Conservation (phyloP, 306 rosid species). For the Phaseolus lunatus region DNA sequence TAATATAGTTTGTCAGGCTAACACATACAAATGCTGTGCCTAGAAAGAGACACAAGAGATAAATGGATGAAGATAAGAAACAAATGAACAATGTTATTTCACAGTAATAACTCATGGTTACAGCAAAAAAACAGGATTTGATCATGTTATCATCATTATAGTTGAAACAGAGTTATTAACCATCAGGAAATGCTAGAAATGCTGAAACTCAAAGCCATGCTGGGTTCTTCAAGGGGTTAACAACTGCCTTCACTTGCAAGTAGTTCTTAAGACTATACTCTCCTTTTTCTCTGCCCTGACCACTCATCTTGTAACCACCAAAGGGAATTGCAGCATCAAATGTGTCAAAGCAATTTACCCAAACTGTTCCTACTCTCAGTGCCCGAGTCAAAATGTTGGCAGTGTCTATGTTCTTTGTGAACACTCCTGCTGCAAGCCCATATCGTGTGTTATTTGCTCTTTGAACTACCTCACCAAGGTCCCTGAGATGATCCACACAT, state of each 20-base stretch:
- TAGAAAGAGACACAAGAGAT: background rate
- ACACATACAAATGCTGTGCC: background rate
- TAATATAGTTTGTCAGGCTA: background rate
- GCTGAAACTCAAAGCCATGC: slow-evolving; percentile 74
- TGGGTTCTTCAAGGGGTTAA: slow-evolving; percentile 72
- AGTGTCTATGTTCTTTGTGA: slow-evolving; percentile 73
- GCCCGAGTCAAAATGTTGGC: slow-evolving; percentile 80
- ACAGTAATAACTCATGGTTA: background rate
- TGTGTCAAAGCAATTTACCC: slow-evolving; percentile 80
- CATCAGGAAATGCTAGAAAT: background rate
- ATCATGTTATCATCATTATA: slow-evolving; percentile 33
- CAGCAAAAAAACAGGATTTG: slow-evolving; percentile 12
- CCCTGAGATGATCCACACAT: slow-evolving; percentile 55
- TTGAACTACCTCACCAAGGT: slow-evolving; percentile 70
- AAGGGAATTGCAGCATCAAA: slow-evolving; percentile 95
- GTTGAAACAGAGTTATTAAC: slow-evolving; percentile 42
- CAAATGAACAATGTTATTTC: background rate
- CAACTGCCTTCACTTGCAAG: slow-evolving; percentile 96
- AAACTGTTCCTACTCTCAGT: slow-evolving; percentile 78
- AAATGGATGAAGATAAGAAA: background rate
- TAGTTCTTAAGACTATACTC: slow-evolving; percentile 75
- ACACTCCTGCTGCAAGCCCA: slow-evolving; percentile 93
- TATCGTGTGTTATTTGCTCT: slow-evolving; percentile 74
- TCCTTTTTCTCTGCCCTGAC: slow-evolving; percentile 93
- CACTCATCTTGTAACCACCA: slow-evolving; percentile 97